phyloP scores from a whole-genome alignment of 1,139 yeast species.

The Pichia sp. region DNA sequence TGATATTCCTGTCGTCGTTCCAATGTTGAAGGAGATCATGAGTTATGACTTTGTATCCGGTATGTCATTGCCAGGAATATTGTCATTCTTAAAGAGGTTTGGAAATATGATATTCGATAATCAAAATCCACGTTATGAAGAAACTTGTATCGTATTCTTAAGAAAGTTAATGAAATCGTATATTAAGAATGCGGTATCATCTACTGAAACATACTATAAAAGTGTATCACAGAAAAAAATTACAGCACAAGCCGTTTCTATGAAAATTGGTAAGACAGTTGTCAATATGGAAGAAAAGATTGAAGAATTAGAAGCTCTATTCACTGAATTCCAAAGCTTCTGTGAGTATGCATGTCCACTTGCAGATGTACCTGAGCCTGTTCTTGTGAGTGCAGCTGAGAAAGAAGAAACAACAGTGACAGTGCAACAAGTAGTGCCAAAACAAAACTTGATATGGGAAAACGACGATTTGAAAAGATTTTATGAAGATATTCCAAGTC shows the following conservation, averaged over 20 bases:
- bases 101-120: slow-evolving; percentile 31
- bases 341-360: slow-evolving; percentile 47
- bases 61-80: slow-evolving; percentile 44
- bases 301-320: slow-evolving; percentile 38
- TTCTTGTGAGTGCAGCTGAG: slow-evolving; percentile 26
- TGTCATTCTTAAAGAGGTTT: slow-evolving; percentile 53
- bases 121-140: slow-evolving; percentile 23
- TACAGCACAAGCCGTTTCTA: slow-evolving; percentile 52
- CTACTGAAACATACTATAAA: slow-evolving; percentile 38
- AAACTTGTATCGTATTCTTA: slow-evolving; percentile 25
- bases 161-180: slow-evolving; percentile 45
- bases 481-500: slow-evolving; percentile 48
- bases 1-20: slow-evolving; percentile 25
- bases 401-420: slow-evolving; percentile 23
- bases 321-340: slow-evolving; percentile 46
- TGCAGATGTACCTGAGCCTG: slow-evolving; percentile 34
- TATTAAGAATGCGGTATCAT: slow-evolving; percentile 43
- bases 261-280: slow-evolving; percentile 62
- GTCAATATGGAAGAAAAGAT: slow-evolving; percentile 51
- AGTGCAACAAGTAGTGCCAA: slow-evolving; percentile 26
- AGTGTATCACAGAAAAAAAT: slow-evolving; percentile 37
- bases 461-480: slow-evolving; percentile 61
- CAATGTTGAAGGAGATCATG: slow-evolving; percentile 49
- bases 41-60: slow-evolving; percentile 51
- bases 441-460: slow-evolving; percentile 55